Evolutionary conservation across 2,329 filamentous ascomycete genomes (phyloP).

Genomic region (Penicillium sp.): DNA sequence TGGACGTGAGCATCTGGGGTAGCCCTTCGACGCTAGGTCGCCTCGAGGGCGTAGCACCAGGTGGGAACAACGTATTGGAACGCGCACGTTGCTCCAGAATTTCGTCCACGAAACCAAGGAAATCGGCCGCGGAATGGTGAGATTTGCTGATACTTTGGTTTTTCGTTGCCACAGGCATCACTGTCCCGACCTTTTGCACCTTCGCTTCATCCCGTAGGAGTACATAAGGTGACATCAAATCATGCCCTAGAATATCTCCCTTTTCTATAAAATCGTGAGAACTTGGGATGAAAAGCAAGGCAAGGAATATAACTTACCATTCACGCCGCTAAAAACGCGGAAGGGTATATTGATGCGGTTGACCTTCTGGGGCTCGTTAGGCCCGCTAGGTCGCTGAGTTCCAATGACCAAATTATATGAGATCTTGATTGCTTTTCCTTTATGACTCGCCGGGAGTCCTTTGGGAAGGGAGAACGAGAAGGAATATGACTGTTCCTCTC

Average conservation of each 20-base stretch:
- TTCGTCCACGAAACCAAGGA: conserved; percentile 67
- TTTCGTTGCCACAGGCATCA: conserved; percentile 32
- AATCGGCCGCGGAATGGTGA: conserved; percentile 51
- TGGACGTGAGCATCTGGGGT: conserved; percentile 54
- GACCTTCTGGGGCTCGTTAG: conserved; percentile 68
- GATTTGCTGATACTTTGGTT: conserved; percentile 34
- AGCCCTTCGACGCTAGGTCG: conserved; percentile 43
- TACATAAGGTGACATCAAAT: conserved; percentile 89
- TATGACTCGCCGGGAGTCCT: conserved; percentile 82
- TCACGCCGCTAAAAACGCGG: conserved; percentile 84
- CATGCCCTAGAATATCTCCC: conserved; percentile 82
- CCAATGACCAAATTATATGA: conserved; percentile 84
- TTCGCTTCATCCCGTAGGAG: conserved; percentile 74
- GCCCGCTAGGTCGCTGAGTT: conserved; percentile 72
- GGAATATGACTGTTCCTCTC: conserved; percentile 77
- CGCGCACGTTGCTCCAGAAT: conserved; percentile 53
- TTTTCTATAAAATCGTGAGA: conserved; percentile 41
- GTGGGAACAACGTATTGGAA: conserved; percentile 48
- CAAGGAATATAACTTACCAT: conserved; percentile 43
- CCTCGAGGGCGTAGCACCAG: conserved; percentile 65
- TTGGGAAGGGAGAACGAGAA: conserved; percentile 79
- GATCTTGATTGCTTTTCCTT: conserved; percentile 88
- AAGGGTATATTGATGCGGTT: conserved; percentile 90
- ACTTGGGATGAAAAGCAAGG: not conserved
- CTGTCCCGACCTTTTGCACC: conserved; percentile 46